phyloP scores from a whole-genome alignment of 306 rosid species.

The Quercus parvula region DNA sequence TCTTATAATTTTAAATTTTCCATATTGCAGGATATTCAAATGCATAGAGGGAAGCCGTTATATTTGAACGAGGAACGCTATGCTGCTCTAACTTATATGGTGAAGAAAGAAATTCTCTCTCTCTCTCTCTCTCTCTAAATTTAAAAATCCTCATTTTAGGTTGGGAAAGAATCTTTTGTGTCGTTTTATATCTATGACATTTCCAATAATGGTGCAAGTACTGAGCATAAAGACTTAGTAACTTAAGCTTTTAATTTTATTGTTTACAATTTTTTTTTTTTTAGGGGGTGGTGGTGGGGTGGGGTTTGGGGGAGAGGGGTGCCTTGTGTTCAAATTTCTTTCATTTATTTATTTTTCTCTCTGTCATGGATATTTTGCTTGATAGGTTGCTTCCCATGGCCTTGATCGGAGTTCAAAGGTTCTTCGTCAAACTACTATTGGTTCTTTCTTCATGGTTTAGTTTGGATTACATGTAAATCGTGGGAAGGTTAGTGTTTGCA shows the following conservation, averaged over 20 bases:
- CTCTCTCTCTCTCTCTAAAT: background rate
- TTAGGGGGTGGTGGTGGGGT: no score
- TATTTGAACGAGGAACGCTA: slow-evolving; percentile 88
- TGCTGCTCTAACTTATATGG: slow-evolving; percentile 89
- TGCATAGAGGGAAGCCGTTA: slow-evolving; percentile 89
- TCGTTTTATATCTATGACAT: background rate
- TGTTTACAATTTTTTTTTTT: background rate
- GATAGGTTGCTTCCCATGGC: slow-evolving; percentile 97
- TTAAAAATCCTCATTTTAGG: slow-evolving; percentile 2
- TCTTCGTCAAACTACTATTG: slow-evolving; percentile 92
- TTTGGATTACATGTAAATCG: slow-evolving; percentile 25
- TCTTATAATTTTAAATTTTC: background rate
- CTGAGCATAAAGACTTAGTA: background rate
- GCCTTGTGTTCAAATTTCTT: background rate
- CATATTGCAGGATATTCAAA: slow-evolving; percentile 65
- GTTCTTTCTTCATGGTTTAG: slow-evolving; percentile 78
- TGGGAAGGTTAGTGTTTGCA: slow-evolving; percentile 12
- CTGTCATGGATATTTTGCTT: background rate
- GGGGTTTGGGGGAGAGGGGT: no score
- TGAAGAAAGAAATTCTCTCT: slow-evolving; percentile 24
- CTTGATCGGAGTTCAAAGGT: slow-evolving; percentile 94
- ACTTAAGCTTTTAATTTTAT: background rate
- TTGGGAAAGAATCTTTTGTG: background rate
- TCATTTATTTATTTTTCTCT: background rate
- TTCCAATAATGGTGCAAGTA: background rate